Evolutionary conservation across 306 rosid genomes (phyloP).

Genomic region (Pyrus communis): DNA sequence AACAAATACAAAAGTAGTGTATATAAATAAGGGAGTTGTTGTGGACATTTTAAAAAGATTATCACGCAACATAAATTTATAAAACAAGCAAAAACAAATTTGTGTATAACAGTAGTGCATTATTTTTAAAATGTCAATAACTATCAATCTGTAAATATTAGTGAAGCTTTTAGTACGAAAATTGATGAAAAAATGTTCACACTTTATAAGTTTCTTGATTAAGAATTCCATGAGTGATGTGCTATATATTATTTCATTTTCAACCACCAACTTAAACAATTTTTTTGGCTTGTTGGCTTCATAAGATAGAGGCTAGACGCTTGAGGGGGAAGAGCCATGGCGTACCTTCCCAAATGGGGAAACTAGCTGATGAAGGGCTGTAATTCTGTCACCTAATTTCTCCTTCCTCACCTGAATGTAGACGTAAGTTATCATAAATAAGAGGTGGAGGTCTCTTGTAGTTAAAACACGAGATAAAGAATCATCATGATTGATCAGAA

Average conservation of each 20-base stretch:
- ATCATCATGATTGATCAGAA: slow-evolving; percentile 39
- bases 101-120: not conserved
- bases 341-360: slow-evolving; percentile 98
- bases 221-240: not conserved
- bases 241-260: not conserved
- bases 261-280: not conserved
- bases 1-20: too few relatives aligned
- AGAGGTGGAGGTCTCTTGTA: slow-evolving; percentile 3
- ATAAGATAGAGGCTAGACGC: not conserved
- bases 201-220: not conserved
- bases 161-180: not conserved
- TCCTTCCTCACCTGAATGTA: slow-evolving; percentile 86
- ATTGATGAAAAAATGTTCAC: not conserved
- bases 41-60: too few relatives aligned
- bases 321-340: not conserved
- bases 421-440: not conserved
- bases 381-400: slow-evolving; percentile 98
- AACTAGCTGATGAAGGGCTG: slow-evolving; percentile 96
- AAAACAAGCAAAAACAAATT: too few relatives aligned
- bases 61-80: not conserved
- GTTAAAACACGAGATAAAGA: slow-evolving; percentile 30
- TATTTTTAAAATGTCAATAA: too few relatives aligned
- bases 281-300: not conserved
- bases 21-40: not conserved
- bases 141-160: too few relatives aligned